Conservation (phyloP, 108 stramenopile species). For the Nannochloropsis salina region DNA sequence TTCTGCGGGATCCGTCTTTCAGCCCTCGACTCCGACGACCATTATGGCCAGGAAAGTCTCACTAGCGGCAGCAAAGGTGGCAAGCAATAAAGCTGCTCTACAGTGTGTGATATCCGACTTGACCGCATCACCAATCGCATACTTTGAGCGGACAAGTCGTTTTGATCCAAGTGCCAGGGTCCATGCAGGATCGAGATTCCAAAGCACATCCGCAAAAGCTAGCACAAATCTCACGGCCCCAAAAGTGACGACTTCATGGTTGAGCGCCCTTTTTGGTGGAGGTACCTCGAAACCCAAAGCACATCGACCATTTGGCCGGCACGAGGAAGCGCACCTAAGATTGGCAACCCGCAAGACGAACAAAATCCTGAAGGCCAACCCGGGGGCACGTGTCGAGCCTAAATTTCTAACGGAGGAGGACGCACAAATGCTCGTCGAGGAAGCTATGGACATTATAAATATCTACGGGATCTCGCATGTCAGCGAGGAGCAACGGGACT, state of each 20-base stretch:
- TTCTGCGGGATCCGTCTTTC: too few species aligned
- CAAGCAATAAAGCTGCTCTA: too few species aligned
- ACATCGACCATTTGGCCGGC: neutral
- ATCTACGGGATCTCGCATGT: slow-evolving; percentile 2
- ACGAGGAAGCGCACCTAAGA: slow-evolving; percentile 13
- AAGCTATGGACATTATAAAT: neutral
- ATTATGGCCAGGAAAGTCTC: too few species aligned
- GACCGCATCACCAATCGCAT: too few species aligned
- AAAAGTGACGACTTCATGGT: neutral
- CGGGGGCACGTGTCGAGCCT: slow-evolving; percentile 6
- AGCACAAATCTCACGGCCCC: neutral
- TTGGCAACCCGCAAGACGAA: neutral
- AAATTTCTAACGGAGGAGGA: neutral
- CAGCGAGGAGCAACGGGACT: neutral
- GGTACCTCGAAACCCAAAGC: neutral
- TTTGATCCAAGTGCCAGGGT: too few species aligned
- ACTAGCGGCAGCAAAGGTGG: too few species aligned
- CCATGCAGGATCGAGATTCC: too few species aligned
- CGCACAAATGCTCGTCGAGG: neutral
- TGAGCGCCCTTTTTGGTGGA: neutral
- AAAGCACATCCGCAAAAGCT: too few species aligned
- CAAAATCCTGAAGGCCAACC: slow-evolving; percentile 11
- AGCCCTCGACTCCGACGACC: too few species aligned
- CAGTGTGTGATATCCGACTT: too few species aligned
- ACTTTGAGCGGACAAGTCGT: too few species aligned